Conservation (phyloP, 2,329 filamentous ascomycete species). For the Alternaria hordeiaustralica region DNA sequence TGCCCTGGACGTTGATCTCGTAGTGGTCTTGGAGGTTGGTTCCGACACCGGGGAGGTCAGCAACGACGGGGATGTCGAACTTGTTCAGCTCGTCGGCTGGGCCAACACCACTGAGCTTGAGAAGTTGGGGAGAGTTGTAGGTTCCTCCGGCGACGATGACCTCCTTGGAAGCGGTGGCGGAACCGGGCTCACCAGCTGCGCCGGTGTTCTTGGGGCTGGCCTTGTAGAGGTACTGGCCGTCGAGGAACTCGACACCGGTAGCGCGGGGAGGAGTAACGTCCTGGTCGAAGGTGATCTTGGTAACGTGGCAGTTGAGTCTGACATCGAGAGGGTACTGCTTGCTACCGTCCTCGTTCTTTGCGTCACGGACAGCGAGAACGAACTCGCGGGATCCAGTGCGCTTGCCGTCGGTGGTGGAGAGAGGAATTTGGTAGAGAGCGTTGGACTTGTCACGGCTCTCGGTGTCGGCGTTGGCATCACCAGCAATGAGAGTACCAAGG, state of each 20-base stretch:
- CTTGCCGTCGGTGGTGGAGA: constrained; percentile 56
- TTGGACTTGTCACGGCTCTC: constrained; percentile 54
- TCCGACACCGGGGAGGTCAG: constrained; percentile 67
- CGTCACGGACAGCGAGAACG: constrained; percentile 59
- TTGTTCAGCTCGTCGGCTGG: constrained; percentile 59
- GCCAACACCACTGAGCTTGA: constrained; percentile 70
- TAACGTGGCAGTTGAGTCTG: constrained; percentile 67
- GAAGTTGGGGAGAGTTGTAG: constrained; percentile 69
- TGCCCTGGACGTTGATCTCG: constrained; percentile 57
- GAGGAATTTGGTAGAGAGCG: constrained; percentile 65
- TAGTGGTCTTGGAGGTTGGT: constrained; percentile 70
- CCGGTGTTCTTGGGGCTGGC: constrained; percentile 47
- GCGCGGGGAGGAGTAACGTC: constrained; percentile 63
- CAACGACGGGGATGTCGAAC: constrained; percentile 61
- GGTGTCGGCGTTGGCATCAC: constrained; percentile 60
- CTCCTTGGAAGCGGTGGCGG: constrained; percentile 37
- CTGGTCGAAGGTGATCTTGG: constrained; percentile 70
- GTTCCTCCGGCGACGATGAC: constrained; percentile 55
- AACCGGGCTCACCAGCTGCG: constrained; percentile 47
- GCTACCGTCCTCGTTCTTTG: constrained; percentile 57
- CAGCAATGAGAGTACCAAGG: constrained; percentile 48
- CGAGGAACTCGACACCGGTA: constrained; percentile 53
- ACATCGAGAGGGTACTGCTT: constrained; percentile 65
- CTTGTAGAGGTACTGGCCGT: constrained; percentile 52
- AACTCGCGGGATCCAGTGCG: constrained; percentile 65